phyloP scores from a whole-genome alignment of 345 rosid species.

The Arabidopsis suecica region DNA sequence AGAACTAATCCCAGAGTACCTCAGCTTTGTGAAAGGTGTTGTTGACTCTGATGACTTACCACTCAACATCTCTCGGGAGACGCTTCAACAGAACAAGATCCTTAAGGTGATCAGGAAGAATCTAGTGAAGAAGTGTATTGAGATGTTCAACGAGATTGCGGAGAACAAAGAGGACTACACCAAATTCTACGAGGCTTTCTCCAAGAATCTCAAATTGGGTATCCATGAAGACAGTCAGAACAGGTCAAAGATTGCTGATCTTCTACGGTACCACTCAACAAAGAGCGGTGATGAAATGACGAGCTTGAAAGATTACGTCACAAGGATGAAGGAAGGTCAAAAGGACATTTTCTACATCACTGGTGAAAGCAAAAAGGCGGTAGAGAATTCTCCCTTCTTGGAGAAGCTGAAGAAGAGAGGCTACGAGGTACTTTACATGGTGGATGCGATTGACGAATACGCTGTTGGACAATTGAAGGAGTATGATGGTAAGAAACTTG shows the following conservation, averaged over 20 bases:
- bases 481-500: slow-evolving; percentile 84
- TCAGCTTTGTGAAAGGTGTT: slow-evolving; percentile 83
- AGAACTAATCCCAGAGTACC: slow-evolving; percentile 82
- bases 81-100: slow-evolving; percentile 91
- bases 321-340: slow-evolving; percentile 92
- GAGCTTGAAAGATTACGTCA: slow-evolving; percentile 84
- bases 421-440: slow-evolving; percentile 88
- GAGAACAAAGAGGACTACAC: slow-evolving; percentile 90
- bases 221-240: slow-evolving; percentile 90
- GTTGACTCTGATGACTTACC: slow-evolving; percentile 94
- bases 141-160: slow-evolving; percentile 88
- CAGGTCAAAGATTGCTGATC: slow-evolving; percentile 76
- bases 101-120: slow-evolving; percentile 92
- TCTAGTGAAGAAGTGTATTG: slow-evolving; percentile 86
- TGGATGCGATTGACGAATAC: slow-evolving; percentile 90
- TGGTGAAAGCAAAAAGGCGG: slow-evolving; percentile 84
- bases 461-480: slow-evolving; percentile 84
- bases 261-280: slow-evolving; percentile 81
- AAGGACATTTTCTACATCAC: slow-evolving; percentile 83
- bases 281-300: slow-evolving; percentile 84
- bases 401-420: slow-evolving; percentile 86
- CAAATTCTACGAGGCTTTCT: slow-evolving; percentile 85
- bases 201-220: slow-evolving; percentile 85
- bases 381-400: slow-evolving; percentile 89
- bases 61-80: slow-evolving; percentile 92